Percentiles rank a stretch among this genome's conserved stretches.
Evolutionary conservation across 2,329 filamentous ascomycete genomes (phyloP).

Genomic region (Verticillium dahliae): DNA sequence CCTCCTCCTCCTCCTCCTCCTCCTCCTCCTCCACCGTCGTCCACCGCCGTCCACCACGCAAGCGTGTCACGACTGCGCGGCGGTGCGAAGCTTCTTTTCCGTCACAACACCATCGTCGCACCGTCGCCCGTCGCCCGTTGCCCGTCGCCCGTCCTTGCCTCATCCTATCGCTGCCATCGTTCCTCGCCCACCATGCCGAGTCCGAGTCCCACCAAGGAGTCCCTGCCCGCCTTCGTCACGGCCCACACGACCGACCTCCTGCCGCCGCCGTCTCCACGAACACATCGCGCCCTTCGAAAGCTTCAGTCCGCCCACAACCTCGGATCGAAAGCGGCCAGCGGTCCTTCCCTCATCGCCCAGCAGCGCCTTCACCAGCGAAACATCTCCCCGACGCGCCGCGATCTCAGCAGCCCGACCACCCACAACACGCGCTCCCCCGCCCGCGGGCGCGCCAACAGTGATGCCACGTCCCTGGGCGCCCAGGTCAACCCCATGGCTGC

Average conservation of each 20-base stretch:
- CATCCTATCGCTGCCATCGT: background rate
- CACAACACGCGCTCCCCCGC: slow-evolving; percentile 33
- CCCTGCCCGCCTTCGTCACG: slow-evolving; percentile 18
- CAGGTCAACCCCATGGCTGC: slow-evolving; percentile 27
- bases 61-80: background rate
- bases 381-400: slow-evolving; percentile 9
- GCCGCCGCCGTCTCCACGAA: slow-evolving; percentile 54
- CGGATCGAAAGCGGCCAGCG: slow-evolving; percentile 44
- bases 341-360: slow-evolving; percentile 56
- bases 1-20: background rate
- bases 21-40: background rate
- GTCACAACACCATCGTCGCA: background rate
- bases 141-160: too few species aligned
- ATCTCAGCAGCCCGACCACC: slow-evolving; percentile 11
- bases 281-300: slow-evolving; percentile 62
- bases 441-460: slow-evolving; percentile 66
- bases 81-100: background rate
- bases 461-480: slow-evolving; percentile 45
- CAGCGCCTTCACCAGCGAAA: slow-evolving; percentile 44
- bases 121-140: background rate
- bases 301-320: slow-evolving; percentile 71
- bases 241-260: slow-evolving; percentile 36
- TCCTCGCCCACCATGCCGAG: slow-evolving; percentile 18
- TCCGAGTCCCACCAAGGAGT: slow-evolving; percentile 23
- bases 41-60: too few species aligned